Base-by-base conservation (phyloP, 352 stramenopile genomes). In the Plasmopara viticola region DNA sequence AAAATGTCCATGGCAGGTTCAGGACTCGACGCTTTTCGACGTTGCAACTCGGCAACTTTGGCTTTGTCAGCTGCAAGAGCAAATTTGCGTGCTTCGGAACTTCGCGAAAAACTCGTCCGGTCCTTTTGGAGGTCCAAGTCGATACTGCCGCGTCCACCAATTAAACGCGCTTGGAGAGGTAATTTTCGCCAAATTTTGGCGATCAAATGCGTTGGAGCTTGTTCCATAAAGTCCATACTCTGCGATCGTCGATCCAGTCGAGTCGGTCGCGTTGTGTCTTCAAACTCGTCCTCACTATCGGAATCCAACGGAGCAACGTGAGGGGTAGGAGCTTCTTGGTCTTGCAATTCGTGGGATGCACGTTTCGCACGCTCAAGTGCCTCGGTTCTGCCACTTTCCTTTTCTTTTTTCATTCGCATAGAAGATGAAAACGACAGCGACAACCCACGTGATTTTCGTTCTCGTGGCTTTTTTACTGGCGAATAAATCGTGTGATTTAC, bases 171-270 rank as follows among this genome's bases (percentile, higher is more conserved):
- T 51, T 89, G 78, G 53, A 89, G 83, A 18, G 78, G 78, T 51
- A 89, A 56, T 58, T 89, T 89, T 39, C 76, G 75, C 78, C 78
- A 89, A 47, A 87, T 82, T 64, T 89, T 89, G 6, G 73, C 79
- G 58, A 89, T 89, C 20, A 89, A 53, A 48, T 89, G 78, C 33
- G 67, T 77, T 40, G 78, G 64, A 37, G 78, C 70, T 53, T 89
- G 74, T 53, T 89, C 75, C 74, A 89, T 81, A 47, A 86, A 86
- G 63, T 89, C 78, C 74, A 89, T 84, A 53, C 74, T 86, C 53
- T 85, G 70, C 6, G 75, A 86, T 10, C 78, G 75, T 0, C 74
- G 67, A 37, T 76, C 73, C 2, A 87, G 62, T n/a, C 75, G 75
- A 34, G 68, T 80, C 6, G 78, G 74, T 9, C 68, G 69, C 25